Percentiles rank a stretch among this genome's conserved stretches.
Evolutionary conservation across 257 asterid species (phyloP).

Genomic region (Lycium barbarum): DNA sequence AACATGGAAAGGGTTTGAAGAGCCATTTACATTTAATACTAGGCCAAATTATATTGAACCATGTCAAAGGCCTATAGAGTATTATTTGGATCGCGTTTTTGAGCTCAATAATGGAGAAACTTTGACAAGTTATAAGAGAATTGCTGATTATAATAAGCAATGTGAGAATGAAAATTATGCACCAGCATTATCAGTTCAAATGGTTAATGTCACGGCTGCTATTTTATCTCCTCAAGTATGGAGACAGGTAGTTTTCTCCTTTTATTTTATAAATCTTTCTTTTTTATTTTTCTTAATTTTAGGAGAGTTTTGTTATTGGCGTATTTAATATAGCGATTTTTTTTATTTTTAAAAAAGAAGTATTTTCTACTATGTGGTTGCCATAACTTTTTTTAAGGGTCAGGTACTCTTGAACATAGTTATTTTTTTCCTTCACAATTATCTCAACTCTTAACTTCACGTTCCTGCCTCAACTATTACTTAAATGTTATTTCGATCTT

Average conservation of each 20-base stretch:
- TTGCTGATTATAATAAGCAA: slow-evolving; percentile 9
- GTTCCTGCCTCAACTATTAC: not conserved
- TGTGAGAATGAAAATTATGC: slow-evolving; percentile 45
- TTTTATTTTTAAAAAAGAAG: no score
- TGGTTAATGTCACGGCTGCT: slow-evolving; percentile 55
- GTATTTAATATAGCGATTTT: not conserved
- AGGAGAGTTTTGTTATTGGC: not conserved
- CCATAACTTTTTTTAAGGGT: no score
- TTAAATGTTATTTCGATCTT: no score
- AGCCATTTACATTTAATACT: slow-evolving; percentile 71
- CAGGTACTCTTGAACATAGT: no score
- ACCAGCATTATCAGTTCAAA: slow-evolving; percentile 48
- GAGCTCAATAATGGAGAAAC: slow-evolving; percentile 44
- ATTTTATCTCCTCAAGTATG: slow-evolving; percentile 53
- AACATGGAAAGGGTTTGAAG: slow-evolving; percentile 68
- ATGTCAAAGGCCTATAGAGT: slow-evolving; percentile 61
- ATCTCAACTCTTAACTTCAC: not conserved
- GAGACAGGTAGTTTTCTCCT: slow-evolving; percentile 56
- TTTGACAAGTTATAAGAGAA: slow-evolving; percentile 49
- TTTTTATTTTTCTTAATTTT: not conserved
- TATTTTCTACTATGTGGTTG: no score
- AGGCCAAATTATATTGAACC: slow-evolving; percentile 50
- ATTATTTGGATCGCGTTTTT: slow-evolving; percentile 46
- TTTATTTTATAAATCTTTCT: not conserved
- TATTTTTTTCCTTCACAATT: not conserved